These are phyloP conservation scores for Neocatenulostroma microsporum DNA, from an alignment of 2,329 filamentous ascomycete genomes.

Conservation along the genomic window DNA sequence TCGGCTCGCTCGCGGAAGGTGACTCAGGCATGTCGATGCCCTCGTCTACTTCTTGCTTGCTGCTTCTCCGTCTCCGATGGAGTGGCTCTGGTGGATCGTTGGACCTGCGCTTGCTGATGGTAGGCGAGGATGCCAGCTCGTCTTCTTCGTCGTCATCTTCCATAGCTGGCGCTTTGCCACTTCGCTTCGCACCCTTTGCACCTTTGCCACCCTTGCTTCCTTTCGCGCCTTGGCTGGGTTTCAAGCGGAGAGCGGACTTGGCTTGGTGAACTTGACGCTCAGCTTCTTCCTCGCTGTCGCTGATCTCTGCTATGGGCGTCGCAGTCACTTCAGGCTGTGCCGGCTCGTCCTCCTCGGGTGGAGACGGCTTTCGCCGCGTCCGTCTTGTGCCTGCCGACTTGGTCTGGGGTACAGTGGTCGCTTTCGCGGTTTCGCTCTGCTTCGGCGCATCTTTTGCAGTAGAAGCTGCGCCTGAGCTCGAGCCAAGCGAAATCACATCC, in stretches of 20 bases:
- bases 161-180: slow-evolving; percentile 23
- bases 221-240: slow-evolving; percentile 21
- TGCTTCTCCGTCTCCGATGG: slow-evolving; percentile 16
- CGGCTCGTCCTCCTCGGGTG: slow-evolving; percentile 1
- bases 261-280: slow-evolving; percentile 21
- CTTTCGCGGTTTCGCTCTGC: too few species aligned
- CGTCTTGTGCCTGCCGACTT: neutral
- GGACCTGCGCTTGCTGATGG: slow-evolving; percentile 13
- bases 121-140: slow-evolving; percentile 13
- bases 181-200: slow-evolving; percentile 12
- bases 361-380: neutral
- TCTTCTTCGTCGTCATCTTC: slow-evolving; percentile 21
- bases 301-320: slow-evolving; percentile 9
- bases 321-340: neutral
- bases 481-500: slow-evolving; percentile 16
- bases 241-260: slow-evolving; percentile 27
- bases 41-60: slow-evolving; percentile 24
- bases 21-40: slow-evolving; percentile 29
- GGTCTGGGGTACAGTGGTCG: neutral
- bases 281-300: slow-evolving; percentile 16
- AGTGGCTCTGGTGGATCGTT: slow-evolving; percentile 6
- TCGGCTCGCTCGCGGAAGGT: slow-evolving; percentile 10
- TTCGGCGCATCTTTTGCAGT: neutral
- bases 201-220: slow-evolving; percentile 22
- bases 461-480: slow-evolving; percentile 11